Evolutionary conservation across 2,329 filamentous ascomycete species (phyloP).

Genomic region (Aspergillus ibericus): DNA sequence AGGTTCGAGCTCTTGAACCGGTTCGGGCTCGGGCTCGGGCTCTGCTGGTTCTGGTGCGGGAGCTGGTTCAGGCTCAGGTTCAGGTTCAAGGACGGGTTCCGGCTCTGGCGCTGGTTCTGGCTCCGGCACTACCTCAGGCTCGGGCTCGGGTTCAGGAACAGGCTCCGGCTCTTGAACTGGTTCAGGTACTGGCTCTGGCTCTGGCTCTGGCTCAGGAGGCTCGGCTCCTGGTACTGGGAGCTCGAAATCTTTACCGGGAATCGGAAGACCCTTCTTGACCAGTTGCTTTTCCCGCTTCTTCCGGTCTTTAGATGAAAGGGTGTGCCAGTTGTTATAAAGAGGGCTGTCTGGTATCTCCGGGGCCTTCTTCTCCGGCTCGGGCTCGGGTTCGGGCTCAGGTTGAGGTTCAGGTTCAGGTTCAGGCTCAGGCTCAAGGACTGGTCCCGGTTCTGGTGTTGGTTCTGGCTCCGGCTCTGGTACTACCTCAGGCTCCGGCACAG

Average conservation of each 20-base stretch:
- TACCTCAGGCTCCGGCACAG: conserved; percentile 26
- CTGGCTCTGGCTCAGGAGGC: conserved; percentile 15
- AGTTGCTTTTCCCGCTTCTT: conserved; percentile 22
- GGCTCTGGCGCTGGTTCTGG: conserved; percentile 27
- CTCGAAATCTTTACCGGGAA: conserved; percentile 30
- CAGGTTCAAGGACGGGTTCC: conserved; percentile 18
- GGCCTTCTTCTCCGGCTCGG: conserved; percentile 29
- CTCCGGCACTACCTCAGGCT: conserved; percentile 29
- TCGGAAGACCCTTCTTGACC: conserved; percentile 18
- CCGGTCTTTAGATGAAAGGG: conserved; percentile 17
- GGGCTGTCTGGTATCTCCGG: conserved; percentile 23
- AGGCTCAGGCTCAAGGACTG: conserved; percentile 11
- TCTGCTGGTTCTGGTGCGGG: conserved; percentile 22
- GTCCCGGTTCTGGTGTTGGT: conserved; percentile 18
- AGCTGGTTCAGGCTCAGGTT: conserved; percentile 8
- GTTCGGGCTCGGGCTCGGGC: conserved; percentile 21
- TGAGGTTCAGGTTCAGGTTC: conserved; percentile 38
- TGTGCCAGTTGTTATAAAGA: conserved; percentile 21
- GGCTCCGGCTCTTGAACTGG: conserved; percentile 22
- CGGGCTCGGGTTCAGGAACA: conserved; percentile 21
- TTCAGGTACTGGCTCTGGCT: conserved; percentile 16
- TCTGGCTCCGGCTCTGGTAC: conserved; percentile 30
- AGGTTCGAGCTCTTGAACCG: conserved; percentile 24
- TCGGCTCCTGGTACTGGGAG: conserved; percentile 17
- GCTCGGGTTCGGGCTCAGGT: conserved; percentile 28